Base-by-base conservation (phyloP, 176 grass and related monocot species). In the Saccharum officinarum region DNA sequence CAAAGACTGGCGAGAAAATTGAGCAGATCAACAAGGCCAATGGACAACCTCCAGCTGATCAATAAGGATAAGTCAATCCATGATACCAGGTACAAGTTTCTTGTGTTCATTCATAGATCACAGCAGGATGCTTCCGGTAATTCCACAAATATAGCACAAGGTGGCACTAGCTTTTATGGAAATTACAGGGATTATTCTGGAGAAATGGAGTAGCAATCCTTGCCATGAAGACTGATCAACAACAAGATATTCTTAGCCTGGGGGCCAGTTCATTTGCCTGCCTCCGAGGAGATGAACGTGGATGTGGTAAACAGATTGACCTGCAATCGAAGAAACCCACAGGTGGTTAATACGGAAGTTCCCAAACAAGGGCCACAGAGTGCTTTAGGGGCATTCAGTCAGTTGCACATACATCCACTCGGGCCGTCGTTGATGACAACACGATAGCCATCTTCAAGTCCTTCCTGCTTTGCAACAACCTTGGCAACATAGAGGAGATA, bases 291-390 rank as follows among this genome's bases (percentile, higher is more conserved):
- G 87, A 93, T 98, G 95, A 8, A 95, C 83, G 82, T 98, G 92
- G 36, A 98, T 84, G 65, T 98, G 95, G 86, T 93, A 95, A 46
- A 98, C 95, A 63, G 95, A 95, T 92, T 98, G 95, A 54, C 95
- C 95, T 98, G 86, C 63, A 89, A 84, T 57, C 5, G 52, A 66
- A 80, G 8, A 69, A 33, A 73, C 68, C 23, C 59, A 26, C 33
- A 63, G 25, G 9, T 33, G 14, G 25, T 26, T 14, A 34, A 9
- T 50, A 9, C 34, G 4, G 55, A 80, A 54, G 39, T 38, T 20
- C 5, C 60, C 2, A 8, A 66, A 41, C n/a, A 44, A 23, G 39
- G 10, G 39, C 45, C 45, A 15, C 4, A 7, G 49, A 52, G 13
- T 55, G 52, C 10, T 60, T 10, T 5, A 71, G 67, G 13, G 36